Percentiles rank a stretch among this genome's conserved stretches.
Evolutionary conservation across 257 asterid genomes (phyloP).

Genomic region (Petrea volubilis): DNA sequence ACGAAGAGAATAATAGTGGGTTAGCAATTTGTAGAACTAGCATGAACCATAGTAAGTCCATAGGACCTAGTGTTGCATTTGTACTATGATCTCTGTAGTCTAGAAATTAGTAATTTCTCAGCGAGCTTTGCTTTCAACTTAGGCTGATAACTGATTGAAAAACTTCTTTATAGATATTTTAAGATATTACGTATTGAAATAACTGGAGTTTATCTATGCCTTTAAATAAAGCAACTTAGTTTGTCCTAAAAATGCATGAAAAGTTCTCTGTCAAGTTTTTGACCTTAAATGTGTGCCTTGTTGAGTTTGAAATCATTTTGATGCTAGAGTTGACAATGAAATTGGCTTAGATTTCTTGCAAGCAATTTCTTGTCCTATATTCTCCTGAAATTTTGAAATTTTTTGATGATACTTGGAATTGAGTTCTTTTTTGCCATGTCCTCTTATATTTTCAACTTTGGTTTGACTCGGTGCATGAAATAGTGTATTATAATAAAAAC

Average conservation of each 20-base stretch:
- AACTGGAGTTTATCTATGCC: slow-evolving; percentile 11
- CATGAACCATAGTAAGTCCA: background rate
- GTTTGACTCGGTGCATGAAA: background rate
- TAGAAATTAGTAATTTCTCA: background rate
- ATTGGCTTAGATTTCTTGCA: background rate
- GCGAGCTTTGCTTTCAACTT: background rate
- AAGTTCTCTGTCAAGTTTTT: background rate
- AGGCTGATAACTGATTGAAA: background rate
- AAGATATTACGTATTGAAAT: background rate
- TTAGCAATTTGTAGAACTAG: background rate
- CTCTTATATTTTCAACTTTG: background rate
- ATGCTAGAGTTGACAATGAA: background rate
- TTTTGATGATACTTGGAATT: background rate
- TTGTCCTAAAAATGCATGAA: background rate
- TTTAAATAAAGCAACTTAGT: background rate
- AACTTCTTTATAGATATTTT: background rate
- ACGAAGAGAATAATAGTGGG: background rate
- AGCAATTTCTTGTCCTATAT: background rate
- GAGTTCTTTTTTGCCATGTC: background rate
- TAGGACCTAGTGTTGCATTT: background rate
- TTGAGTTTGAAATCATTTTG: background rate
- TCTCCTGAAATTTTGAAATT: background rate
- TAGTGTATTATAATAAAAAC: background rate
- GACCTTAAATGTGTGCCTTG: slow-evolving; percentile 11
- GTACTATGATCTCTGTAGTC: background rate